These are phyloP conservation scores for Solanum appendiculatum DNA, from an alignment of 257 asterid species.

Conservation along the genomic window DNA sequence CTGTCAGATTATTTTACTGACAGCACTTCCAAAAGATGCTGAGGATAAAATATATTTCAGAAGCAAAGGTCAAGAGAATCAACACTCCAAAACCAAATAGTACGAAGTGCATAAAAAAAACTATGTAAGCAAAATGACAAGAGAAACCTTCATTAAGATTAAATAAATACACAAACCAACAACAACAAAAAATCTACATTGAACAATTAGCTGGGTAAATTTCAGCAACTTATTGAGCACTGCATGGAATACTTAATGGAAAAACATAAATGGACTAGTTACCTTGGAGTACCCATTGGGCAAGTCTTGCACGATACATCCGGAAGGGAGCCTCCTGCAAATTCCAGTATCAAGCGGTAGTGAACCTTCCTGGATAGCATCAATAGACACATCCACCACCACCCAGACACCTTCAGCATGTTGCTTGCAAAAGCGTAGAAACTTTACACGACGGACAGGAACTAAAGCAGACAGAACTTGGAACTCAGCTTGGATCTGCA, in stretches of 20 bases:
- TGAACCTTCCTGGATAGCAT: conserved; percentile 27
- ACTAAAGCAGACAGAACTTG: conserved; percentile 71
- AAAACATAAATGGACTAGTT: neutral
- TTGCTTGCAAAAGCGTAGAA: conserved; percentile 81
- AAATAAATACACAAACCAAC: neutral
- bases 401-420: conserved; percentile 68
- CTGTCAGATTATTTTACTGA: neutral
- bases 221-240: neutral
- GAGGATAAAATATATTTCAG: neutral
- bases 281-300: conserved; percentile 76
- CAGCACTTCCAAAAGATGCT: neutral
- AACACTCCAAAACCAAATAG: neutral
- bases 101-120: neutral
- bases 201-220: neutral
- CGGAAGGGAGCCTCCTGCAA: conserved; percentile 88
- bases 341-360: conserved; percentile 12
- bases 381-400: conserved; percentile 78
- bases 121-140: neutral
- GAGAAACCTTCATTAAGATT: neutral
- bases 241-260: neutral
- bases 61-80: conserved; percentile 5
- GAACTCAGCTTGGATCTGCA: conserved; percentile 77
- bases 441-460: conserved; percentile 48
- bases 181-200: neutral
- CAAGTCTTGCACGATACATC: conserved; percentile 65